phyloP scores from a whole-genome alignment of 768 basidiomycete species.

The Leccinum imitatum region DNA sequence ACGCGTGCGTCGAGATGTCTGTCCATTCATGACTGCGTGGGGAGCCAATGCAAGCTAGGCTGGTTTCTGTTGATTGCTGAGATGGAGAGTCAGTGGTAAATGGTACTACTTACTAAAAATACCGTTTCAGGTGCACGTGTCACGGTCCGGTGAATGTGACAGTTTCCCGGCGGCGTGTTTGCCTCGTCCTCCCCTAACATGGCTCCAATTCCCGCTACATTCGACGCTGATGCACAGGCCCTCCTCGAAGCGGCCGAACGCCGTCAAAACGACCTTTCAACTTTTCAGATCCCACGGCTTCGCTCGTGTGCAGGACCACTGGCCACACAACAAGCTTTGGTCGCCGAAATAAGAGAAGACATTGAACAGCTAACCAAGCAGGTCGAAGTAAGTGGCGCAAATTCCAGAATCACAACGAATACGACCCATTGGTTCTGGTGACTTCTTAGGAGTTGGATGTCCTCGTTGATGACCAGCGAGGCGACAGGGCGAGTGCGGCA shows the following conservation, averaged over 20 bases:
- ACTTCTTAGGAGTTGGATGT: constrained; percentile 59
- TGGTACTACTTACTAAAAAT: too few species aligned
- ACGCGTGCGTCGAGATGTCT: not conserved
- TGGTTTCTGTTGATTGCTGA: not conserved
- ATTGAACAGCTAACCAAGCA: constrained; percentile 58
- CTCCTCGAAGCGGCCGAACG: constrained; percentile 55
- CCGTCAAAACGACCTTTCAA: constrained; percentile 58
- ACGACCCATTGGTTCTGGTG: constrained; percentile 1
- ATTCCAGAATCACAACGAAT: constrained; percentile 3
- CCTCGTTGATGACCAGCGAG: constrained; percentile 69
- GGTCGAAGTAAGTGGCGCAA: constrained; percentile 56
- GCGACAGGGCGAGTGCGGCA: constrained; percentile 49
- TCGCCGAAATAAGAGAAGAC: constrained; percentile 76
- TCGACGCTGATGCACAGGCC: constrained; percentile 50
- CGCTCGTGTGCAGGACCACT: constrained; percentile 68
- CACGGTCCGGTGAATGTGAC: not conserved
- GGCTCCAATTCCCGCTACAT: constrained; percentile 58
- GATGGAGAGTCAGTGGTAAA: too few species aligned
- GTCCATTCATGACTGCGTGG: not conserved
- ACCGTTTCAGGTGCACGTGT: not conserved
- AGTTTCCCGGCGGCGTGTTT: not conserved
- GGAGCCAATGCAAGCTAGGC: not conserved
- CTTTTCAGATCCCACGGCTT: constrained; percentile 77
- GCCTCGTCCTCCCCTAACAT: constrained; percentile 34
- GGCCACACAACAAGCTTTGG: constrained; percentile 66